phyloP scores from a whole-genome alignment of 1,284 basidiomycete genomes.

The Fomes fomentarius region DNA sequence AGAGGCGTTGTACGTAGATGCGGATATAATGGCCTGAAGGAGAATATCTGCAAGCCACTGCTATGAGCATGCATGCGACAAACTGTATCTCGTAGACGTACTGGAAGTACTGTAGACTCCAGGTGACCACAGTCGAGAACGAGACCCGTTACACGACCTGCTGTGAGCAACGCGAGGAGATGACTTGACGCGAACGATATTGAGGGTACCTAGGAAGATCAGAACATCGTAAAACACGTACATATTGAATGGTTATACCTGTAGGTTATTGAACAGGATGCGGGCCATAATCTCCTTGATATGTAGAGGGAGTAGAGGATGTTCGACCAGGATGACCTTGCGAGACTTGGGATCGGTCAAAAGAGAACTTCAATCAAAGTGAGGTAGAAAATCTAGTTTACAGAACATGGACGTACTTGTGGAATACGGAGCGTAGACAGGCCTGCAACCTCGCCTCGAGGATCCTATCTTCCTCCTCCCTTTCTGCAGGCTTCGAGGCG shows the following conservation, averaged over 20 bases:
- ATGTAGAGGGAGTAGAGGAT: constrained; percentile 82
- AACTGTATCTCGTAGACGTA: constrained; percentile 40
- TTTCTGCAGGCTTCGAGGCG: constrained; percentile 53
- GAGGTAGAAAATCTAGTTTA: constrained; percentile 12
- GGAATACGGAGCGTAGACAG: constrained; percentile 78
- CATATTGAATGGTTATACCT: constrained; percentile 52
- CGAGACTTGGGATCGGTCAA: constrained; percentile 92
- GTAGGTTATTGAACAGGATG: constrained; percentile 88
- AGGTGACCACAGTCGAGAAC: constrained; percentile 93
- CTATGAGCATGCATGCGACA: neutral
- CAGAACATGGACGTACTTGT: constrained; percentile 63
- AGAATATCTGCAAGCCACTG: constrained; percentile 87
- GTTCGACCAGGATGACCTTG: constrained; percentile 91
- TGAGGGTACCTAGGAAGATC: constrained; percentile 73
- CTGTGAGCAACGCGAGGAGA: constrained; percentile 81
- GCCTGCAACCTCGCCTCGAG: constrained; percentile 71
- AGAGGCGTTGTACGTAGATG: constrained; percentile 82
- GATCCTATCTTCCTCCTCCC: constrained; percentile 73
- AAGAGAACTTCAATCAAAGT: constrained; percentile 63
- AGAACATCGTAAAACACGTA: neutral
- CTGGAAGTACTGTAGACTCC: constrained; percentile 87
- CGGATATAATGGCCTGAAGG: constrained; percentile 84
- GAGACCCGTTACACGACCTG: constrained; percentile 89
- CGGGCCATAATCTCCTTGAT: constrained; percentile 89
- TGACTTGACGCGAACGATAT: constrained; percentile 92